Conservation (phyloP, 352 stramenopile genomes). For the Phytophthora citrophthora region DNA sequence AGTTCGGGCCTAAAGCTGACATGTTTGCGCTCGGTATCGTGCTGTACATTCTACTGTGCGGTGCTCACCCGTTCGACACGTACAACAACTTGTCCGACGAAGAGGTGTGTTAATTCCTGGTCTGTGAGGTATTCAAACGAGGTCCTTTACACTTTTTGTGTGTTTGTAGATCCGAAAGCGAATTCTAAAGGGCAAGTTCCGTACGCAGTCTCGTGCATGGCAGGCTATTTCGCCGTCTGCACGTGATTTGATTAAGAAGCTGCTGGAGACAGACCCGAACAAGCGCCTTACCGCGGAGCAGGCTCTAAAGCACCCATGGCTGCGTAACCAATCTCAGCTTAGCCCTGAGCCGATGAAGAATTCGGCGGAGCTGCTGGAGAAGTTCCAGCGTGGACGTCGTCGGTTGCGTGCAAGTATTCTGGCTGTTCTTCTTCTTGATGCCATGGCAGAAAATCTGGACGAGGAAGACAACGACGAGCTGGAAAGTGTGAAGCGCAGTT, state of each 20-base stretch:
- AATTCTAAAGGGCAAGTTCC: slow-evolving; percentile 83
- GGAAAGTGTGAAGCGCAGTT: slow-evolving; percentile 47
- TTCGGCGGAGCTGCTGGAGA: slow-evolving; percentile 73
- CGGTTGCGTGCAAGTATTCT: slow-evolving; percentile 82
- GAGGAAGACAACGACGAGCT: slow-evolving; percentile 42
- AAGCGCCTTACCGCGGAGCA: slow-evolving; percentile 73
- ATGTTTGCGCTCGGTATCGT: slow-evolving; percentile 88
- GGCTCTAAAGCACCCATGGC: slow-evolving; percentile 76
- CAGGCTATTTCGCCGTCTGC: slow-evolving; percentile 68
- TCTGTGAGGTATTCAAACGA: background rate
- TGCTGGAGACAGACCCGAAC: slow-evolving; percentile 68
- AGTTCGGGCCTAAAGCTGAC: slow-evolving; percentile 74
- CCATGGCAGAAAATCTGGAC: slow-evolving; percentile 52
- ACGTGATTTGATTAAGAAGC: slow-evolving; percentile 73
- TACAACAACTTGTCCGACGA: slow-evolving; percentile 89
- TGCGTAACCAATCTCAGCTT: slow-evolving; percentile 59
- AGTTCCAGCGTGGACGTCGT: slow-evolving; percentile 81
- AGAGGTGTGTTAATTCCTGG: slow-evolving; percentile 44
- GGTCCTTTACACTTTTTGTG: slow-evolving; percentile 1
- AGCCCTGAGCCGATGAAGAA: slow-evolving; percentile 68
- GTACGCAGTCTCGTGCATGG: slow-evolving; percentile 75
- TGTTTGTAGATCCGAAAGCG: slow-evolving; percentile 68
- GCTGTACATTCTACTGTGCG: slow-evolving; percentile 88
- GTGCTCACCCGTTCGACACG: slow-evolving; percentile 82
- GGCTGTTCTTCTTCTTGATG: slow-evolving; percentile 71